Evolutionary conservation across 805 yeast species (phyloP).

Genomic region (Zygosaccharomyces siamensis): DNA sequence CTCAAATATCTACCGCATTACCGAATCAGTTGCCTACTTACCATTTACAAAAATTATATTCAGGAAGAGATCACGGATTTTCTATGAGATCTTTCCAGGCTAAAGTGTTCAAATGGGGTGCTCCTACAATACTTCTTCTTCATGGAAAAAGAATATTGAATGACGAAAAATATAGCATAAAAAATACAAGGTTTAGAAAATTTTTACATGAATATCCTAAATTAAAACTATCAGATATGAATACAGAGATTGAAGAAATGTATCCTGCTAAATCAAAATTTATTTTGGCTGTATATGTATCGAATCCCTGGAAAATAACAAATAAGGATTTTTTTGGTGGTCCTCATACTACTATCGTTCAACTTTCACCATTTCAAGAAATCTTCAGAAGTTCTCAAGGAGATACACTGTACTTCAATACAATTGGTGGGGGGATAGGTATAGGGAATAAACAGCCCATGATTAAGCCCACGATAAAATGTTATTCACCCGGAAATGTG

Average conservation of each 20-base stretch:
- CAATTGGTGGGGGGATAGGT: constrained; percentile 75
- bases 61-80: constrained; percentile 70
- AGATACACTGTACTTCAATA: constrained; percentile 59
- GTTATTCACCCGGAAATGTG: constrained; percentile 65
- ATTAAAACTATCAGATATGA: constrained; percentile 34
- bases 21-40: constrained; percentile 41
- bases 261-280: constrained; percentile 38
- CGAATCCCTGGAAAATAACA: constrained; percentile 72
- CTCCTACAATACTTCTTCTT: constrained; percentile 70
- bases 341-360: constrained; percentile 50
- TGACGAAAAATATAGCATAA: constrained; percentile 25
- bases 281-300: constrained; percentile 59
- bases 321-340: constrained; percentile 72
- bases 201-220: constrained; percentile 49
- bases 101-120: constrained; percentile 83
- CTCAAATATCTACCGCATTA: constrained; percentile 41
- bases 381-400: constrained; percentile 40
- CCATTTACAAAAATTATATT: constrained; percentile 56
- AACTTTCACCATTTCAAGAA: constrained; percentile 62
- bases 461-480: constrained; percentile 42
- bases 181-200: constrained; percentile 41
- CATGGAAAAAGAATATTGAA: constrained; percentile 52
- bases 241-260: constrained; percentile 11
- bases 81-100: constrained; percentile 83
- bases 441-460: constrained; percentile 69